phyloP scores from a whole-genome alignment of 495 filamentous ascomycete species.

The Neurospora tetraspora region DNA sequence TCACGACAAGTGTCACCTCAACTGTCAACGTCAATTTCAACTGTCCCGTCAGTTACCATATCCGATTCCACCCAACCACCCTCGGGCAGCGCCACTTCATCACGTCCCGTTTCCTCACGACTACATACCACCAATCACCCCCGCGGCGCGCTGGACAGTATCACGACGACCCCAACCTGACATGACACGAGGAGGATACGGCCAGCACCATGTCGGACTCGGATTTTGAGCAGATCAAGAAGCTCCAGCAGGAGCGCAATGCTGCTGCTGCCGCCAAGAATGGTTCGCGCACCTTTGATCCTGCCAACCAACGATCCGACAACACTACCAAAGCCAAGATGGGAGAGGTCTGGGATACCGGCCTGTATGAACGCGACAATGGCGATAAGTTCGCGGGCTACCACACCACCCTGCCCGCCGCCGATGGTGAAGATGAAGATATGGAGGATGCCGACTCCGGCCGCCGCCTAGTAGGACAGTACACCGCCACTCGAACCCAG shows the following conservation, averaged over 20 bases:
- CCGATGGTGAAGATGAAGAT: conserved; percentile 74
- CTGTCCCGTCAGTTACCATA: background rate
- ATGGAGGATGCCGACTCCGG: conserved; percentile 66
- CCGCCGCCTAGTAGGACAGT: conserved; percentile 85
- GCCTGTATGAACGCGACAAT: conserved; percentile 71
- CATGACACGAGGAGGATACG: background rate
- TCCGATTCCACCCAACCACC: background rate
- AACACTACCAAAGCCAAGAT: conserved; percentile 88
- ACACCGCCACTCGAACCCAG: conserved; percentile 83
- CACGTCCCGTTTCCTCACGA: background rate
- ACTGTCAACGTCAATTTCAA: background rate
- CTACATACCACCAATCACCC: background rate
- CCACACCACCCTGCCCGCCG: conserved; percentile 73
- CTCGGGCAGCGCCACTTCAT: background rate
- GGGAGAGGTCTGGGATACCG: conserved; percentile 88
- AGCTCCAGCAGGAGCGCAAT: conserved; percentile 88
- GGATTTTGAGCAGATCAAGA: conserved; percentile 74
- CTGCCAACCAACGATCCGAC: conserved; percentile 79
- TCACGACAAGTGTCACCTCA: background rate
- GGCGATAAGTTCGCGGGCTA: conserved; percentile 84
- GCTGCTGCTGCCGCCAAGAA: conserved; percentile 71
- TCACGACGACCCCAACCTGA: background rate
- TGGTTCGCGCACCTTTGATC: conserved; percentile 79
- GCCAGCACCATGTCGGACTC: conserved; percentile 48
- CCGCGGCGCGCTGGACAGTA: background rate